Evolutionary conservation across 2,329 filamentous ascomycete species (phyloP), one percentile per base, ranked within the genome.

Genomic region (Penicillium sp.): DNA sequence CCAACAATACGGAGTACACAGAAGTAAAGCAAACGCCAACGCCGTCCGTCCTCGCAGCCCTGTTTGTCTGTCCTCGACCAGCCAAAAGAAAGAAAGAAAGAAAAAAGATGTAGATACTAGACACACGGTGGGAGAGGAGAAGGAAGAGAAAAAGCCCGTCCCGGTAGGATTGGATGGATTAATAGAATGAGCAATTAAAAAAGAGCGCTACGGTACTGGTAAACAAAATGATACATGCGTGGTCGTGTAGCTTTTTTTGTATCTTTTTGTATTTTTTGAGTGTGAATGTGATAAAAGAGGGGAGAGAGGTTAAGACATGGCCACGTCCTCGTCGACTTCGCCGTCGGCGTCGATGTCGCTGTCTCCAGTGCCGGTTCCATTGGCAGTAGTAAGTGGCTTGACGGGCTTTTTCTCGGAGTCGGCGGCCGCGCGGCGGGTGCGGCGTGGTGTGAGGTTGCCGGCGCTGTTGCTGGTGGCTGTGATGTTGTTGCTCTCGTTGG

Each of bases 261-360:
- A n/a, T n/a, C n/a, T 18, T 40, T 40, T 20, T 9, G 30, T 35
- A 14, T 16, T 28, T 8, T 11, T 16, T 35, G n/a, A n/a, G n/a
- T n/a, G 30, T 16, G 12, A 16, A 35, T 35, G n/a, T n/a, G n/a
- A n/a, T n/a, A n/a, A n/a, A 16, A 35, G 30, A 35, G 28, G 28
- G 12, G 28, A 30, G 2, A 16, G 9, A 21, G 3, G 3, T 9
- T 5, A 38, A 21, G 26, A 24, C 40, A 58, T 54, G 14, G 33
- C 28, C 20, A 58, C 38, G 6, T 54, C 56, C 20, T 58, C 56
- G 21, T 58, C 56, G 9, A 58, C 48, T 14, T 58, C 56, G 26
- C 56, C 56, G 21, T 57, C 55, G 18, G 55, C 55, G 23, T 57
- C 55, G 9, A 52, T 26, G 11, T 57, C 55, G 21, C 55, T 57